Evolutionary conservation across 192 early-diverging fungal genomes (phyloP), one percentile per base, ranked within the genome.

Genomic region (Coemansia sp.): DNA sequence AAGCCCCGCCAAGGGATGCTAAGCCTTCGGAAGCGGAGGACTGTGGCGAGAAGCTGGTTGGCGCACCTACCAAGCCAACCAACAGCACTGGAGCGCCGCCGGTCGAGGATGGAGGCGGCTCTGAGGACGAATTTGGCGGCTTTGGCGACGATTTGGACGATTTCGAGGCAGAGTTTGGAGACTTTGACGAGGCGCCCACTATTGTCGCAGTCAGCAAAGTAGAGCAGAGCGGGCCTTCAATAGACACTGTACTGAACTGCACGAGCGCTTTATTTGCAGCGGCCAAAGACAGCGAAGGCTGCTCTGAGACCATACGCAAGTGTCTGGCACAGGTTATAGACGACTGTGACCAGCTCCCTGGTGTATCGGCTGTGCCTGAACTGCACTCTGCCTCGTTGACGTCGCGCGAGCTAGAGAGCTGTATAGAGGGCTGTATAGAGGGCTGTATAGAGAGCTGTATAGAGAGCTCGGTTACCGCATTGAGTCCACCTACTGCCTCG

Each of bases 161-260:
- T 32, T 61, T 62, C 17, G 56, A 36, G 4, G 69, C 64, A 32
- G 65, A 64, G 14, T 79, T 79, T 67, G 65, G 45, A 19, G 62
- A 62, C 29, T 62, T 68, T 63, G 49, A 39, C 40, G 70, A 63
- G 14, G 35, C 40, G 38, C 36, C 27, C 17, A 24, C 22, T 19
- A 39, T n/a, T 19, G 49, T 10, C 8, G 4, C 37, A 12, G 29
- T 12, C 25, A 12, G n/a, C 40, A 22, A 65, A n/a, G 3, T 25
- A 15, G 35, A 43, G 12, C 27, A 53, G 6, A 14, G 39, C 37
- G 8, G 4, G 15, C 40, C 31, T 24, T 42, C 42, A 38, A 19
- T 46, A 31, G 58, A 59, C 35, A 22, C 66, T 7, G 51, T 60
- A 11, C 39, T 79, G 15, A 31, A 40, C 15, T 56, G 24, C 17